Evolutionary conservation across 2,329 filamentous ascomycete species (phyloP).

Genomic region (Venturia oleaginea): DNA sequence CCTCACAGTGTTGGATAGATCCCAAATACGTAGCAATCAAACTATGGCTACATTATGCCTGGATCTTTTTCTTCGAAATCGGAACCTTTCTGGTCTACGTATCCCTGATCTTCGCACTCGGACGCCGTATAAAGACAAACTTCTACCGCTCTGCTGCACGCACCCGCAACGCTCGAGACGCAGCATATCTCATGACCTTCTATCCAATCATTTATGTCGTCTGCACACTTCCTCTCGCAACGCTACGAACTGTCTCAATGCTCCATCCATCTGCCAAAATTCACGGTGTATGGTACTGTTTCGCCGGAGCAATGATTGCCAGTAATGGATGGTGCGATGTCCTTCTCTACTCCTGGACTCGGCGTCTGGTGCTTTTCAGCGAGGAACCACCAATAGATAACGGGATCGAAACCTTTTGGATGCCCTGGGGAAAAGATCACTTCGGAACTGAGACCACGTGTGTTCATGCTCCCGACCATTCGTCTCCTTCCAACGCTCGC

Average conservation of each 20-base stretch:
- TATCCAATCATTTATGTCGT: constrained; percentile 62
- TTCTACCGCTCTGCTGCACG: constrained; percentile 22
- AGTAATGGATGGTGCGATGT: constrained; percentile 52
- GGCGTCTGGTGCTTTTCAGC: constrained; percentile 45
- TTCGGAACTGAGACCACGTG: constrained; percentile 40
- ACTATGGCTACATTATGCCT: constrained; percentile 54
- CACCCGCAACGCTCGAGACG: constrained; percentile 25
- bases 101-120: constrained; percentile 31
- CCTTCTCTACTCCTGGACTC: constrained; percentile 48
- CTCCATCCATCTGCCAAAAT: constrained; percentile 30
- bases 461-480: constrained; percentile 23
- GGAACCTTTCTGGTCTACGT: constrained; percentile 43
- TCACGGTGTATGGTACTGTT: constrained; percentile 25
- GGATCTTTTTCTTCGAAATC: constrained; percentile 51
- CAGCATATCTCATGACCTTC: constrained; percentile 51
- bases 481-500: constrained; percentile 24
- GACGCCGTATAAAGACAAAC: constrained; percentile 27
- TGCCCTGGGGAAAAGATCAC: constrained; percentile 25
- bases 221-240: constrained; percentile 58
- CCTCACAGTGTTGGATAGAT: constrained; percentile 52
- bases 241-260: constrained; percentile 56
- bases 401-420: constrained; percentile 16
- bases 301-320: constrained; percentile 47
- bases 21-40: constrained; percentile 45
- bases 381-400: constrained; percentile 30